Conservation (phyloP, 2,329 filamentous ascomycete genomes). For the Paracorniculantispora psalliotae region DNA sequence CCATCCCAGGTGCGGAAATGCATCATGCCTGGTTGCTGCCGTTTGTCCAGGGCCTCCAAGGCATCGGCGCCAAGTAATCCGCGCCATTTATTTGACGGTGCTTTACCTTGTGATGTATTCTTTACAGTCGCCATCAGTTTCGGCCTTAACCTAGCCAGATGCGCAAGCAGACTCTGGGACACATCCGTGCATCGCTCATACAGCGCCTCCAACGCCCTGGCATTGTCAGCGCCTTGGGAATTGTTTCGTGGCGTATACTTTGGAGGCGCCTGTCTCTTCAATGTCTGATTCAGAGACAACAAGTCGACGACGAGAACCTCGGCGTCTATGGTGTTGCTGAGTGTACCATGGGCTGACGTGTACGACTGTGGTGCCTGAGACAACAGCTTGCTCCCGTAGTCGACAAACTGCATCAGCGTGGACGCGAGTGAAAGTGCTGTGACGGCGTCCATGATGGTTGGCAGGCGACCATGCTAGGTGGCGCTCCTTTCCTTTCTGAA, state of each 20-base stretch:
- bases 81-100: background rate
- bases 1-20: conserved; percentile 3
- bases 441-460: conserved; percentile 3
- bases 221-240: background rate
- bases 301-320: background rate
- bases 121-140: background rate
- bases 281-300: background rate
- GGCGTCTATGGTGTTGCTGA: background rate
- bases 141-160: background rate
- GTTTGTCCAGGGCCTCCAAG: background rate
- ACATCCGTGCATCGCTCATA: background rate
- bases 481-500: background rate
- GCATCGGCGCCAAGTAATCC: background rate
- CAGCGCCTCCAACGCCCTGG: background rate
- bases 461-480: background rate
- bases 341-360: background rate
- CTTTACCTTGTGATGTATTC: background rate
- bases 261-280: background rate
- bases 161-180: background rate
- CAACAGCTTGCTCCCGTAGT: conserved; percentile 2
- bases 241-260: background rate
- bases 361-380: background rate
- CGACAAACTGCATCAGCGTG: background rate
- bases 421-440: conserved; percentile 6
- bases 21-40: background rate